Evolutionary conservation across 352 stramenopile genomes (phyloP).

Genomic region (Salisapilia sapeloensis): DNA sequence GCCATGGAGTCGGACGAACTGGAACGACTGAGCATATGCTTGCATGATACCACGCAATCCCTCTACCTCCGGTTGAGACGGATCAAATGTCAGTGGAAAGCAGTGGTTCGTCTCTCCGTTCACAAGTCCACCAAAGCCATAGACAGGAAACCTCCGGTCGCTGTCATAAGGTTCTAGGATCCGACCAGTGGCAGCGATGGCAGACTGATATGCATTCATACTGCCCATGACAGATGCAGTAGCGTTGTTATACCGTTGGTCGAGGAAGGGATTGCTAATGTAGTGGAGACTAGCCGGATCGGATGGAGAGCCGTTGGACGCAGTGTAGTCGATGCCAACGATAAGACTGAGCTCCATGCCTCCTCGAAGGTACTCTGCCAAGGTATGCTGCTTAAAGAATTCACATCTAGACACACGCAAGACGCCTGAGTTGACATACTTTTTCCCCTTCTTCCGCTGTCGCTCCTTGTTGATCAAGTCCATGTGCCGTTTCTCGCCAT

Average conservation of each 20-base stretch:
- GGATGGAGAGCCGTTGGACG: slow-evolving; percentile 26
- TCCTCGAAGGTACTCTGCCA: slow-evolving; percentile 49
- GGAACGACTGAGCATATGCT: slow-evolving; percentile 46
- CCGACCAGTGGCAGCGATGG: slow-evolving; percentile 39
- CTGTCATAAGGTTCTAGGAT: slow-evolving; percentile 68
- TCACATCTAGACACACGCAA: slow-evolving; percentile 34
- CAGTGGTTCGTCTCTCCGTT: slow-evolving; percentile 50
- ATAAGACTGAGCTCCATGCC: slow-evolving; percentile 65
- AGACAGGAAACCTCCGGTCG: slow-evolving; percentile 57
- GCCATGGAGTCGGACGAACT: slow-evolving; percentile 45
- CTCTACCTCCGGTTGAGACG: slow-evolving; percentile 35
- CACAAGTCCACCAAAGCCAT: slow-evolving; percentile 58
- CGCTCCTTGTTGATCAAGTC: slow-evolving; percentile 51
- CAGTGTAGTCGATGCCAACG: slow-evolving; percentile 72
- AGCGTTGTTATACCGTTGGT: slow-evolving; percentile 11
- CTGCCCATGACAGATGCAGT: not conserved
- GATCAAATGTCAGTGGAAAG: slow-evolving; percentile 56
- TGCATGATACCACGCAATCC: slow-evolving; percentile 37
- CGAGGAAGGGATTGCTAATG: slow-evolving; percentile 24
- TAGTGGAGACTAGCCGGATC: slow-evolving; percentile 44
- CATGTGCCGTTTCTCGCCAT: slow-evolving; percentile 24
- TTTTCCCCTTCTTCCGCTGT: slow-evolving; percentile 47
- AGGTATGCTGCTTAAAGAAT: slow-evolving; percentile 46
- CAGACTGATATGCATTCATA: slow-evolving; percentile 70
- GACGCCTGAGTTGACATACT: slow-evolving; percentile 59